Evolutionary conservation across 106 monocot species (phyloP).

Genomic region (Narthecium ossifragum): DNA sequence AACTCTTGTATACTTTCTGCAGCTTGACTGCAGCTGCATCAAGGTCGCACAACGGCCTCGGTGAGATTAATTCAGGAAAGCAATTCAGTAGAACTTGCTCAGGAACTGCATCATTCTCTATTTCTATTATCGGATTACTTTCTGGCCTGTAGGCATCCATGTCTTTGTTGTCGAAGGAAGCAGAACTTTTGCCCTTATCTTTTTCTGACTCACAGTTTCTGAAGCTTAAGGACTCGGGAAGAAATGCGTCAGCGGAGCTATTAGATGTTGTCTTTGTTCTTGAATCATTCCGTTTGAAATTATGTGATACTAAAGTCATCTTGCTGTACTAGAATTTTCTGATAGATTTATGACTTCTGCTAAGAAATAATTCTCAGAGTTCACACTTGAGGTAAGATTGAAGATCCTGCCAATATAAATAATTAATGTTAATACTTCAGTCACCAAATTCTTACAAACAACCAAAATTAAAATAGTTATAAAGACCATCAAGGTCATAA

Average conservation of each 20-base stretch:
- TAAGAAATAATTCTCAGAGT: too few species aligned
- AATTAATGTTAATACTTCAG: too few species aligned
- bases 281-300: conserved; percentile 1
- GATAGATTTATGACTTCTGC: too few species aligned
- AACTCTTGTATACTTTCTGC: conserved; percentile 93
- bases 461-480: too few species aligned
- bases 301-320: too few species aligned
- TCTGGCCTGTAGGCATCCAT: not conserved
- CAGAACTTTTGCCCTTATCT: too few species aligned
- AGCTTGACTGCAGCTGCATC: conserved; percentile 68
- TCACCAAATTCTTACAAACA: too few species aligned
- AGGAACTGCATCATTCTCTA: not conserved
- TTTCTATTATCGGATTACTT: not conserved
- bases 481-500: too few species aligned
- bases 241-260: not conserved
- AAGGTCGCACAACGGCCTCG: conserved; percentile 35
- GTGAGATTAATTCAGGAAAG: conserved; percentile 9
- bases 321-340: too few species aligned
- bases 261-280: not conserved
- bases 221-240: not conserved
- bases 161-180: too few species aligned
- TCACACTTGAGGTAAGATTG: too few species aligned
- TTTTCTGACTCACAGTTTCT: not conserved
- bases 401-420: too few species aligned
- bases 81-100: not conserved